These are phyloP conservation scores for Limnomonas spitsbergensis DNA, from an alignment of 139 green algal species.

Conservation along the genomic window DNA sequence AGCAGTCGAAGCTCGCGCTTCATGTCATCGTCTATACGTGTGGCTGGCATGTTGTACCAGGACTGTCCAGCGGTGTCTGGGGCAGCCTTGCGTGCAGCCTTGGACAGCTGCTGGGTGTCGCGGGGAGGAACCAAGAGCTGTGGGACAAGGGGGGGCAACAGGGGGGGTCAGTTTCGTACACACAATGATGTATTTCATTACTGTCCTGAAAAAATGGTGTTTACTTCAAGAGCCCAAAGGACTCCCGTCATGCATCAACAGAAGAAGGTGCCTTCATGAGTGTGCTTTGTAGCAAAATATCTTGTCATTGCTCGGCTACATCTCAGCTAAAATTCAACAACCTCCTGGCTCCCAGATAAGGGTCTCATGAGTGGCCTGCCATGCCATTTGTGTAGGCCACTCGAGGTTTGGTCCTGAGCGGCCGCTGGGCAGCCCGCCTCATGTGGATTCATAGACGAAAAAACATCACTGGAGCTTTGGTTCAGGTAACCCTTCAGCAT, in stretches of 20 bases:
- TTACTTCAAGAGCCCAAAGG: too few species aligned
- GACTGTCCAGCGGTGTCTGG: conserved; percentile 17
- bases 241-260: too few species aligned
- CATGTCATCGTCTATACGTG: conserved; percentile 61
- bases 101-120: conserved; percentile 14
- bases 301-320: not conserved
- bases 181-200: not conserved
- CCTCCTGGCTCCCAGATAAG: not conserved
- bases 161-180: not conserved
- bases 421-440: too few species aligned
- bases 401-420: too few species aligned
- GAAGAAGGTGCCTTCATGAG: too few species aligned
- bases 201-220: not conserved
- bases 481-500: not conserved
- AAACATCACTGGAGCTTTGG: too few species aligned
- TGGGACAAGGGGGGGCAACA: conserved; percentile 14
- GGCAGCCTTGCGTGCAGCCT: not conserved
- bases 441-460: too few species aligned
- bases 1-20: conserved; percentile 76
- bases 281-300: too few species aligned
- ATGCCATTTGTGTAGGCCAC: too few species aligned
- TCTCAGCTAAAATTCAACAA: not conserved
- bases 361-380: too few species aligned
- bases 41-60: conserved; percentile 43
- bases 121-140: conserved; percentile 38